Percentiles rank a stretch among this genome's conserved stretches.
Evolutionary conservation across 129 eudicot species (phyloP).

Genomic region (Solidago caesia): DNA sequence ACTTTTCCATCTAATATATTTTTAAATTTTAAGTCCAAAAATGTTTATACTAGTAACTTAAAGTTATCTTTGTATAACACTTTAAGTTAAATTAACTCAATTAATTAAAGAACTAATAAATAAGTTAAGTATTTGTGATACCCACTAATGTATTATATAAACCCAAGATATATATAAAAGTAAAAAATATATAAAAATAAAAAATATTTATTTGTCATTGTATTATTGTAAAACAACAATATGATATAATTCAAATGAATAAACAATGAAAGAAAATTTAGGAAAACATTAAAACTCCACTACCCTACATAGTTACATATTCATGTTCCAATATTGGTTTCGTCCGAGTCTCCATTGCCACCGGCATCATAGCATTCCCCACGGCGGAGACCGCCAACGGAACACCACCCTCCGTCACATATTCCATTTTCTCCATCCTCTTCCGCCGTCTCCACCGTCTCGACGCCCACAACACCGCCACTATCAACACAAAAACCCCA

Average conservation of each 20-base stretch:
- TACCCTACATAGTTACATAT: conserved; percentile 37
- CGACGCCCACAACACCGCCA: conserved; percentile 31
- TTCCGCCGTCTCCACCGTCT: conserved; percentile 36
- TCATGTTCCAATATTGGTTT: conserved; percentile 65
- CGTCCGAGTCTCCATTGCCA: conserved; percentile 62
- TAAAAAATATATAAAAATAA: background rate
- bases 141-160: no score
- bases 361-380: conserved; percentile 56
- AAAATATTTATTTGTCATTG: background rate
- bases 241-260: background rate
- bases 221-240: background rate
- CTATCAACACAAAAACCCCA: conserved; percentile 42
- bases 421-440: conserved; percentile 54
- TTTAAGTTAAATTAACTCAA: no score
- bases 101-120: no score
- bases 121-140: no score
- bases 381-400: conserved; percentile 42
- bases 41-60: no score
- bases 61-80: no score
- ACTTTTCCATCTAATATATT: no score
- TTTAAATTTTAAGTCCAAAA: no score
- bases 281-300: background rate
- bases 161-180: no score
- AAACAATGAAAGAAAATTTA: background rate
- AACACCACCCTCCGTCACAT: conserved; percentile 50